Conservation (phyloP, 805 yeast species). For the Candida montana region DNA sequence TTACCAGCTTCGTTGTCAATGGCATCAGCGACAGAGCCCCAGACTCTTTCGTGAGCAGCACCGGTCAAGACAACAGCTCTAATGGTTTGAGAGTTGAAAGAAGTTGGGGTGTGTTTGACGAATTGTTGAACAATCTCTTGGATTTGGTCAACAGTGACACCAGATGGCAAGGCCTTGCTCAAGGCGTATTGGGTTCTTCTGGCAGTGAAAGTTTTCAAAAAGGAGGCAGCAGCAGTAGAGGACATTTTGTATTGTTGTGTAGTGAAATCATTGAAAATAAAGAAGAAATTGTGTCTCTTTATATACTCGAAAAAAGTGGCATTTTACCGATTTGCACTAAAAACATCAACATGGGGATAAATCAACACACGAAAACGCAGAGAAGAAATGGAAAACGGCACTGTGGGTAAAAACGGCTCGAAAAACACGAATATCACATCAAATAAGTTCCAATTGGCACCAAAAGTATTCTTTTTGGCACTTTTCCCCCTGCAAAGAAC, state of each 20-base stretch:
- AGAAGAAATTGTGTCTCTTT: not conserved
- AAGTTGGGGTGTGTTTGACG: slow-evolving; percentile 44
- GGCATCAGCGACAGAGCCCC: slow-evolving; percentile 38
- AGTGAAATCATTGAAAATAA: not conserved
- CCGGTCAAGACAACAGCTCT: slow-evolving; percentile 46
- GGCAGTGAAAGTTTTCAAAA: slow-evolving; percentile 30
- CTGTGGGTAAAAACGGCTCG: too few relatives aligned
- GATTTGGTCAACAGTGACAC: slow-evolving; percentile 34
- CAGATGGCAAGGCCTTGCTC: slow-evolving; percentile 38
- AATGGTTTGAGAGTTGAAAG: slow-evolving; percentile 46
- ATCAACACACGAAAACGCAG: too few relatives aligned
- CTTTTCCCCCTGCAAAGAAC: not conserved
- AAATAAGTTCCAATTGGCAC: too few relatives aligned
- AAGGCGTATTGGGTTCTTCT: slow-evolving; percentile 47
- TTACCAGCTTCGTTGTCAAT: slow-evolving; percentile 33
- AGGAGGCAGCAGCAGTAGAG: slow-evolving; percentile 10
- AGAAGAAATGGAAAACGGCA: too few relatives aligned
- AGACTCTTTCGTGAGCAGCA: slow-evolving; percentile 38
- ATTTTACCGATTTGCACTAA: too few relatives aligned
- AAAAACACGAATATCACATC: too few relatives aligned
- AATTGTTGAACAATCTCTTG: slow-evolving; percentile 37
- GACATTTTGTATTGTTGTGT: slow-evolving; percentile 5
- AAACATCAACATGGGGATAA: too few relatives aligned
- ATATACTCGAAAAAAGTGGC: not conserved
- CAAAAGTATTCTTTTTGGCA: too few relatives aligned